Conservation (phyloP, 305 asterid species). For the Plantago lanceolata region DNA sequence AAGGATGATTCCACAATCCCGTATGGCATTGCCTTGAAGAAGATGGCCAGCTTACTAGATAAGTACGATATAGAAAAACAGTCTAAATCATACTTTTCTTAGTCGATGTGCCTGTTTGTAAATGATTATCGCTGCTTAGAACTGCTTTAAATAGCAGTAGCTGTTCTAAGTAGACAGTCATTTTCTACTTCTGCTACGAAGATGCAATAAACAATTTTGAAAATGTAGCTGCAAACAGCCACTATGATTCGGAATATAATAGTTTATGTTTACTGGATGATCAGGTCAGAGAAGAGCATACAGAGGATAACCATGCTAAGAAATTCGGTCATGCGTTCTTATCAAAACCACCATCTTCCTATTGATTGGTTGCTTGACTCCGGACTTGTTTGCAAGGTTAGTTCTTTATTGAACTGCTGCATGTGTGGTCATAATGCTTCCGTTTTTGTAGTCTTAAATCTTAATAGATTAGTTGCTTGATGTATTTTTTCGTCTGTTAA, state of each 20-base stretch:
- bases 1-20: conserved; percentile 6
- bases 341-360: conserved; percentile 12
- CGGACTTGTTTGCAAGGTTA: conserved; percentile 11
- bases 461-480: neutral
- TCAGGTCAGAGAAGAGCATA: conserved; percentile 17
- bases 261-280: neutral
- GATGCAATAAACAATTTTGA: too few species aligned
- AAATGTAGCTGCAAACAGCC: too few species aligned
- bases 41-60: conserved; percentile 16
- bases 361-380: conserved; percentile 14
- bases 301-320: conserved; percentile 15
- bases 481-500: neutral
- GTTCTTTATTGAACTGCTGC: neutral
- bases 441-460: neutral
- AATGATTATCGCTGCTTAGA: too few species aligned
- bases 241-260: neutral
- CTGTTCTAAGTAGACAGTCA: too few species aligned
- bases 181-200: too few species aligned
- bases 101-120: neutral
- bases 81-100: neutral
- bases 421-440: neutral
- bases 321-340: conserved; percentile 12
- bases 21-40: conserved; percentile 11
- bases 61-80: conserved; percentile 3
- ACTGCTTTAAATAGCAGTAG: too few species aligned